These are phyloP conservation scores for Kwoniella shandongensis DNA, from an alignment of 768 basidiomycete species.

Conservation along the genomic window DNA sequence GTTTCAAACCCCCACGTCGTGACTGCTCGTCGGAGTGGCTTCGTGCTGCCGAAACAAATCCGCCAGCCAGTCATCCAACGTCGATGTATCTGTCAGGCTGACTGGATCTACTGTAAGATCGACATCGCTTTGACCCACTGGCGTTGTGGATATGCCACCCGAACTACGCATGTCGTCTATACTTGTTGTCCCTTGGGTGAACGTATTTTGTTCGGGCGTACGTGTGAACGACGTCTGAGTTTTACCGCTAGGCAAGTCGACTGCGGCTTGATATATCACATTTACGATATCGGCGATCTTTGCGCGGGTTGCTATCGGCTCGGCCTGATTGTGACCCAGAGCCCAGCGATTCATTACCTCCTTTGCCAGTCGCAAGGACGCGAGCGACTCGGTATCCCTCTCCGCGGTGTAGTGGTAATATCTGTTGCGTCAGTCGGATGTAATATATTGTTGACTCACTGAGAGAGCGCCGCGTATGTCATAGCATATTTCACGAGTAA, in stretches of 20 bases:
- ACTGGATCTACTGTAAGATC: no score
- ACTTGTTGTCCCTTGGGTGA: not conserved
- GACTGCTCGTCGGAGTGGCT: no score
- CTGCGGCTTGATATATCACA: slow-evolving; percentile 15
- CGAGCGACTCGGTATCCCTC: slow-evolving; percentile 6
- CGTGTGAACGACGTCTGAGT: not conserved
- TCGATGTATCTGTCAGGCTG: slow-evolving; percentile 16
- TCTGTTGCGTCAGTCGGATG: slow-evolving; percentile 4
- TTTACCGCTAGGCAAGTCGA: not conserved
- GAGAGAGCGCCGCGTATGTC: slow-evolving; percentile 14
- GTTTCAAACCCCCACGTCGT: no score
- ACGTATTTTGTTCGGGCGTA: not conserved
- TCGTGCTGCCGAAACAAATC: slow-evolving; percentile 16
- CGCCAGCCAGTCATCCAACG: slow-evolving; percentile 21
- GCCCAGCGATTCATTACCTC: slow-evolving; percentile 21
- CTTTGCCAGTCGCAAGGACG: slow-evolving; percentile 9
- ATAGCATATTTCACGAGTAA: slow-evolving; percentile 18
- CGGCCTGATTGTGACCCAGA: slow-evolving; percentile 9
- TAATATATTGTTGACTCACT: slow-evolving; percentile 9
- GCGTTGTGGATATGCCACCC: not conserved
- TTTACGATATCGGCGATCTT: slow-evolving; percentile 22
- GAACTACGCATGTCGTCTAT: not conserved
- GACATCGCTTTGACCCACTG: not conserved
- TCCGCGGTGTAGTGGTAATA: slow-evolving; percentile 19
- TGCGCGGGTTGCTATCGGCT: slow-evolving; percentile 13